Base-by-base conservation (phyloP, 2,329 filamentous ascomycete genomes). In the Hypoxylon sp. region DNA sequence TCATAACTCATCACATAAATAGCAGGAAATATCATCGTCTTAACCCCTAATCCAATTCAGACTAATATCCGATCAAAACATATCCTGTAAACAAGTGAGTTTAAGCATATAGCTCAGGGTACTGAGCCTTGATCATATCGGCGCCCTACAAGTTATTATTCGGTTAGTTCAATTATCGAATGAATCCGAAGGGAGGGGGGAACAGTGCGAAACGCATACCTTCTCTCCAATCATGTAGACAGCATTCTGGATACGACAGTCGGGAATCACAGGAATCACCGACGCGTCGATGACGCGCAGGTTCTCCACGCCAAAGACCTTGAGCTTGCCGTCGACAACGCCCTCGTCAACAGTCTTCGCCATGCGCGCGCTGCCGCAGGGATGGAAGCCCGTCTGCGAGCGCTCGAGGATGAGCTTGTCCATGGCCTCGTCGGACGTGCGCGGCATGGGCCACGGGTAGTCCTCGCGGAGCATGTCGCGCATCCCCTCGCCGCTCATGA, bases 191-290 rank as follows among this genome's bases (percentile, higher is more conserved):
- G 4, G n/a, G n/a, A n/a, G n/a, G n/a, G n/a, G n/a, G n/a, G n/a
- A n/a, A n/a, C n/a, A n/a, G n/a, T n/a, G n/a, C n/a, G n/a, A n/a
- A n/a, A 36, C 20, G 44, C 40, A 38, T 40, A 61, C 72, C 70
- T 79, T 85, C 63, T 86, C 82, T 3, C 72, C 82, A 48, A 84
- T 63, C 76, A 80, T 81, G 58, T 86, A 86, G 2, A 85, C 81
- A 2, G 78, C 75, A 49, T 82, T 83, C 64, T 85, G 81, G 36
- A 83, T 83, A 1, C 81, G 75, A n/a, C 70, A 81, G 73, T 74
- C 81, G 51, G 64, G 80, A 66, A 75, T 81, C 65, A 83, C 72
- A 0, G 81, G 81, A 8, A 84, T 78, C 15, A 82, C 67, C 0
- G 77, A 81, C 0, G 81, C 80, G 62, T 85, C 81, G 23, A 78